Conservation (phyloP, 305 asterid species). For the Salvia sclarea region DNA sequence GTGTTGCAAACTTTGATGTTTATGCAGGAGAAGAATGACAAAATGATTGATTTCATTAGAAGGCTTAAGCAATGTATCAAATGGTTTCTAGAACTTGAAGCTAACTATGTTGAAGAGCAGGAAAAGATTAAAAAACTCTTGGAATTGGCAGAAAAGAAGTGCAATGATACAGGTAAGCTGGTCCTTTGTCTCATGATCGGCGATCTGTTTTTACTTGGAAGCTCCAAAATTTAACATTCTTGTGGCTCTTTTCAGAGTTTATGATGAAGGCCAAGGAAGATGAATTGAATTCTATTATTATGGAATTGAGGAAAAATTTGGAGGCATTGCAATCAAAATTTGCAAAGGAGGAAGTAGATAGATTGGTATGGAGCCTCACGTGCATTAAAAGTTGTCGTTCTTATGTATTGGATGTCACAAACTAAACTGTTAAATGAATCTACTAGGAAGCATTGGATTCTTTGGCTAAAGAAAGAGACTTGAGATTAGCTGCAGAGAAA, state of each 20-base stretch:
- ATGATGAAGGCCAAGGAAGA: slow-evolving; percentile 81
- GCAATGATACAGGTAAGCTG: slow-evolving; percentile 65
- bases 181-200: slow-evolving; percentile 16
- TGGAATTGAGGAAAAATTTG: slow-evolving; percentile 67
- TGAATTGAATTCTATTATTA: slow-evolving; percentile 71
- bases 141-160: slow-evolving; percentile 75
- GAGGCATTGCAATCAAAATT: slow-evolving; percentile 67
- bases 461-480: slow-evolving; percentile 66
- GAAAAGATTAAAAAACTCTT: slow-evolving; percentile 51
- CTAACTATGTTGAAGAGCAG: slow-evolving; percentile 51
- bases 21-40: slow-evolving; percentile 77
- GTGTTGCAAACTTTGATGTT: slow-evolving; percentile 19
- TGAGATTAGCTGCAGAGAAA: slow-evolving; percentile 65
- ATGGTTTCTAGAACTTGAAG: slow-evolving; percentile 91
- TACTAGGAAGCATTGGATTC: slow-evolving; percentile 76
- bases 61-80: slow-evolving; percentile 77
- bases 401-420: slow-evolving; percentile 12
- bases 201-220: slow-evolving; percentile 15
- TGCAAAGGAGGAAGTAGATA: slow-evolving; percentile 69
- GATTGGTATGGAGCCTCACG: slow-evolving; percentile 46
- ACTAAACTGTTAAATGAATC: slow-evolving; percentile 19
- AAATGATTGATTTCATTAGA: slow-evolving; percentile 60
- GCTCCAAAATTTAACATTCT: not conserved
- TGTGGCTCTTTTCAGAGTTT: slow-evolving; percentile 48
- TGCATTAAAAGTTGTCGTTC: not conserved